phyloP scores from a whole-genome alignment of 148 eudicot species.

The Oxyria digyna region DNA sequence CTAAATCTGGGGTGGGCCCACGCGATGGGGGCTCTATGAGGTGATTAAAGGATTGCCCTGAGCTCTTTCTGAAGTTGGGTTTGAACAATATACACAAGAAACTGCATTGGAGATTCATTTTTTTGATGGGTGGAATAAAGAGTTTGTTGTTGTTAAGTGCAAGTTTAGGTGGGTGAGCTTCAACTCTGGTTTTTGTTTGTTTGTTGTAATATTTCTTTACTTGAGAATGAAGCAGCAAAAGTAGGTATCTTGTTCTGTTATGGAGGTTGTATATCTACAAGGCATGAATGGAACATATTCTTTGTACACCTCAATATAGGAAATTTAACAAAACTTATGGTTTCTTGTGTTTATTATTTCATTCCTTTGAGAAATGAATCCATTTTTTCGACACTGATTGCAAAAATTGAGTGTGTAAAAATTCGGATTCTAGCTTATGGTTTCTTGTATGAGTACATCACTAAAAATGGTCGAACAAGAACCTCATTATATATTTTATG shows the following conservation, averaged over 20 bases:
- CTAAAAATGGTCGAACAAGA: too few species aligned
- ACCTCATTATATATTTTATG: too few species aligned
- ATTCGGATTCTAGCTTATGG: too few species aligned
- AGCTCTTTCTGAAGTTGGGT: background rate
- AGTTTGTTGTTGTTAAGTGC: background rate
- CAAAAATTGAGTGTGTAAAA: too few species aligned
- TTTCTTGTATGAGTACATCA: too few species aligned
- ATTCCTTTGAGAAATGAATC: background rate
- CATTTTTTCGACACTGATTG: too few species aligned
- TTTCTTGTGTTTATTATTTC: background rate
- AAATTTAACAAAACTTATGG: background rate
- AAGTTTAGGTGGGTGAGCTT: background rate
- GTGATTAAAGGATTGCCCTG: conserved; percentile 5
- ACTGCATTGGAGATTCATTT: background rate
- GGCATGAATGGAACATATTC: background rate
- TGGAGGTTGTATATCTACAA: background rate
- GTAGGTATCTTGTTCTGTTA: background rate
- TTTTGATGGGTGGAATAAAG: background rate
- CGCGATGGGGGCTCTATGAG: background rate
- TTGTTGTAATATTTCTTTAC: conserved; percentile 4
- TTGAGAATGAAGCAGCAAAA: conserved; percentile 4
- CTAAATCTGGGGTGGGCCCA: background rate
- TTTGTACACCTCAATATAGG: background rate
- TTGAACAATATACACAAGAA: background rate
- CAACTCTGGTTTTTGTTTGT: background rate